Evolutionary conservation across 1,284 basidiomycete species (phyloP).

Genomic region (Puccinia polysora): DNA sequence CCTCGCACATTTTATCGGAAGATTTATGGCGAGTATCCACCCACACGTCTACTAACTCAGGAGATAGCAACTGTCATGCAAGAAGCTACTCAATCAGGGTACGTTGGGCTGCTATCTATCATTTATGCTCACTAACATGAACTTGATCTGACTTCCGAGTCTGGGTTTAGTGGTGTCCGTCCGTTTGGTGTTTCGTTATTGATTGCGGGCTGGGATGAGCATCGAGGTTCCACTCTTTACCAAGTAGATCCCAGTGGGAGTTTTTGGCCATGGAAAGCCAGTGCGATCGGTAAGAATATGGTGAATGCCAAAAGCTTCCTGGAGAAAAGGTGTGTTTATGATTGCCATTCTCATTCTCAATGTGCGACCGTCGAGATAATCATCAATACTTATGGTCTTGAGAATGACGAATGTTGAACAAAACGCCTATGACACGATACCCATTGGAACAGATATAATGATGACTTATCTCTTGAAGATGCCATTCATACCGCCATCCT

Average conservation of each 20-base stretch:
- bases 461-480: slow-evolving; percentile 97
- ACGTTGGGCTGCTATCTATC: too few species aligned
- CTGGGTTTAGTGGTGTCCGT: slow-evolving; percentile 75
- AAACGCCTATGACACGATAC: too few species aligned
- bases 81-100: slow-evolving; percentile 97
- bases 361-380: too few species aligned
- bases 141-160: too few species aligned
- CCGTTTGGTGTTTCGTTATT: slow-evolving; percentile 95
- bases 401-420: too few species aligned
- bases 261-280: slow-evolving; percentile 99
- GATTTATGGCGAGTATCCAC: slow-evolving; percentile 98
- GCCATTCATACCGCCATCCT: slow-evolving; percentile 98
- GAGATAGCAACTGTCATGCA: slow-evolving; percentile 98
- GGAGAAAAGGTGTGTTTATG: slow-evolving; percentile 69
- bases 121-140: too few species aligned
- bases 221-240: slow-evolving; percentile 86
- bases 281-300: slow-evolving; percentile 99
- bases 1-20: slow-evolving; percentile 3
- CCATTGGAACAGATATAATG: slow-evolving; percentile 77
- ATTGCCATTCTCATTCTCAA: too few species aligned
- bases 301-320: slow-evolving; percentile 98
- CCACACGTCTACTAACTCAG: slow-evolving; percentile 89
- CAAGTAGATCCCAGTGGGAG: slow-evolving; percentile 98
- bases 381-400: too few species aligned
- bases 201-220: slow-evolving; percentile 90